Base-by-base conservation (phyloP, 306 rosid species). In the Corylus americana region DNA sequence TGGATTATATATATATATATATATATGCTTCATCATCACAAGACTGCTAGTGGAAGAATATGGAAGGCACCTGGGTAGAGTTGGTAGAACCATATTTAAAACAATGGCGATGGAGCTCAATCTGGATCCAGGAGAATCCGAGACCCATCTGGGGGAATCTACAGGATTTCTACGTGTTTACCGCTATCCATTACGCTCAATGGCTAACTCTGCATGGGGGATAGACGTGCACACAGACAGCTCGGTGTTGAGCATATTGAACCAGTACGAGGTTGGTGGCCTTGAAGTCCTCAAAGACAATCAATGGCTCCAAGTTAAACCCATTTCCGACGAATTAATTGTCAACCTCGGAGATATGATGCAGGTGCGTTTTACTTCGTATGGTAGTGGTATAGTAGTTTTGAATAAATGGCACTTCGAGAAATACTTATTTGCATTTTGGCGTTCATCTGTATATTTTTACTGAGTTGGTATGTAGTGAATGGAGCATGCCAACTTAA, bases 281-380 rank as follows among this genome's bases (percentile, higher is more conserved):
- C 92, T 92, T 67, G 84, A 92, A 70, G 78, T 92, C 9, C 89
- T 90, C 83, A 90, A 83, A 80, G 82, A 87, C 74, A 71, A 78
- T 14, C 78, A 81, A 0, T 92, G 97, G 97, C 49, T 81, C 20
- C 76, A 82, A 61, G 87, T 92, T 0, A 81, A 86, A 29, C 93
- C 94, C 5, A 31, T 90, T 71, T 70, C 87, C 66, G 80, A 87
- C 85, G 77, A 91, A 5, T 71, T 91, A 5, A 75, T 84, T 20
- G 85, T 87, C 82, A 91, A 91, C 75, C 82, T 89, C 16, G 96
- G 93, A 7, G 93, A 91, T 69, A 86, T 91, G 90, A 87, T 89
- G 90, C 91, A 91, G 93, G 35, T 31, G 35, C 9, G 2, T 31
- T 31, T 22, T 22, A 22, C 25, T 22, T 22, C 25, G 2, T 31